phyloP scores from a whole-genome alignment of 2,329 filamentous ascomycete genomes.

The Aureobasidium namibiae region DNA sequence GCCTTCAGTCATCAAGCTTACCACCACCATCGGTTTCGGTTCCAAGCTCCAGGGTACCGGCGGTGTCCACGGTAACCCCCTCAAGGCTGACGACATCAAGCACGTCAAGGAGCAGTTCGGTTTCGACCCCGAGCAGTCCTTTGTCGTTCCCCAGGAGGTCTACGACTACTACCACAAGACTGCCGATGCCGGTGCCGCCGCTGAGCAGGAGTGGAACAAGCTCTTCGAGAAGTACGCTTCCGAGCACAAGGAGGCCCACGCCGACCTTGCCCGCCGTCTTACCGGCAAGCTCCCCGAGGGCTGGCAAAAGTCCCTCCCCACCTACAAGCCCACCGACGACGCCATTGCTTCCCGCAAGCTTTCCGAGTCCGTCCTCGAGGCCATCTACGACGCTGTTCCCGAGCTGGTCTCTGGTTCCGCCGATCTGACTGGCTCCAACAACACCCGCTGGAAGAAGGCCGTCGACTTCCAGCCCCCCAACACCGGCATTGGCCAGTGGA shows the following conservation, averaged over 20 bases:
- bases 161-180: slow-evolving; percentile 86
- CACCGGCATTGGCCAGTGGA: slow-evolving; percentile 78
- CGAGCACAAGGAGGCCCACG: slow-evolving; percentile 69
- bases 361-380: slow-evolving; percentile 85
- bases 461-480: slow-evolving; percentile 93
- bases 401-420: slow-evolving; percentile 94
- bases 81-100: slow-evolving; percentile 91
- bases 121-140: slow-evolving; percentile 89
- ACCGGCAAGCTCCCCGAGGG: slow-evolving; percentile 81
- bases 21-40: slow-evolving; percentile 94
- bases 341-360: slow-evolving; percentile 92
- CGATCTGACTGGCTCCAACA: slow-evolving; percentile 96
- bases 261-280: slow-evolving; percentile 73
- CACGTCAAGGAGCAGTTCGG: slow-evolving; percentile 92
- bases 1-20: slow-evolving; percentile 93
- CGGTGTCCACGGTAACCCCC: slow-evolving; percentile 89
- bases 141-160: slow-evolving; percentile 88
- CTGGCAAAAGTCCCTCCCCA: slow-evolving; percentile 89
- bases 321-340: slow-evolving; percentile 77
- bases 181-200: slow-evolving; percentile 74
- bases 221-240: slow-evolving; percentile 78
- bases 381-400: slow-evolving; percentile 73
- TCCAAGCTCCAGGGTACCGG: slow-evolving; percentile 88
- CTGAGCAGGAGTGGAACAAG: slow-evolving; percentile 92
- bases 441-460: slow-evolving; percentile 95